Conservation (phyloP, 345 rosid genomes). For the Eucalyptus viminalis region DNA sequence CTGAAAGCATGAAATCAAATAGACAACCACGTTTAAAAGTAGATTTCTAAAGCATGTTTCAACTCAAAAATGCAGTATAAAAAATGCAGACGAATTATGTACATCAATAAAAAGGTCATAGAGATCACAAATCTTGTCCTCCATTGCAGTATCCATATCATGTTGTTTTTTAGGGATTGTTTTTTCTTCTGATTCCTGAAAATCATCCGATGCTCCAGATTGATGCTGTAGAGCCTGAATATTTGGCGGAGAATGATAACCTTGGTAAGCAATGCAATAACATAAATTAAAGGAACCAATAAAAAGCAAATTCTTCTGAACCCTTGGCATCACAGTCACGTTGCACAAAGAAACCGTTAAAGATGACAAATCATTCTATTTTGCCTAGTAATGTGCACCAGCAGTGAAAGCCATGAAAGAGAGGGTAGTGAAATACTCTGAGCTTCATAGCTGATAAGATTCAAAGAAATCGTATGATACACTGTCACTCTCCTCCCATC, state of each 20-base stretch:
- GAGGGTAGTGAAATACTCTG: not conserved
- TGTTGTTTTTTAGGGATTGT: conserved; percentile 34
- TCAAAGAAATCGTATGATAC: not conserved
- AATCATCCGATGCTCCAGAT: conserved; percentile 57
- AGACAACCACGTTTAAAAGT: not conserved
- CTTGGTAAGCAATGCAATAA: not conserved
- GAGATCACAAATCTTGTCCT: conserved; percentile 89
- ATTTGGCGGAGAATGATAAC: not conserved
- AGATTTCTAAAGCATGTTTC: not conserved
- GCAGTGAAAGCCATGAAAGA: not conserved
- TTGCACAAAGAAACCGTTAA: not conserved
- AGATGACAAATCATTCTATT: not conserved
- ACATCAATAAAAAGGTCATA: conserved; percentile 92
- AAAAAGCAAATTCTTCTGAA: not conserved
- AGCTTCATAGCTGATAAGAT: not conserved
- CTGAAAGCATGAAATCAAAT: conserved; percentile 18
- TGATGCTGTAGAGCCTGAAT: conserved; percentile 44
- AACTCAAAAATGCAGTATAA: not conserved
- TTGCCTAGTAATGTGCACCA: not conserved
- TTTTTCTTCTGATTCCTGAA: conserved; percentile 56
- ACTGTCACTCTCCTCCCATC: not conserved
- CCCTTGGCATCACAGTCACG: not conserved
- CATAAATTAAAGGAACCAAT: not conserved
- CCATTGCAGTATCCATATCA: conserved; percentile 58
- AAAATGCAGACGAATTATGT: not conserved